Base-by-base conservation (phyloP, 768 basidiomycete genomes). In the Kwoniella botswanensis region DNA sequence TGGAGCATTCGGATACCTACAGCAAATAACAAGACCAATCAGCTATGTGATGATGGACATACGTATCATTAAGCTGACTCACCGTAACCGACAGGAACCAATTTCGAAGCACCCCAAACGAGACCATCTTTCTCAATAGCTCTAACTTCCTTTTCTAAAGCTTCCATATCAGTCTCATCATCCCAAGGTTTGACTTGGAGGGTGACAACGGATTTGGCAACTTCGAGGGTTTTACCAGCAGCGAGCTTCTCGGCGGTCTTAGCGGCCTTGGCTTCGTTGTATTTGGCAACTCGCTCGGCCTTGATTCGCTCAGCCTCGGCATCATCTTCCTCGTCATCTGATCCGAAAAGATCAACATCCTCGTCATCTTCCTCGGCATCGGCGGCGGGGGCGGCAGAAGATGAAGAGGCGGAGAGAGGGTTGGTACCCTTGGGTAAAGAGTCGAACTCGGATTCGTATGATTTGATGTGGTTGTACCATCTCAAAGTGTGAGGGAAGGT, bases 131-230 rank as follows among this genome's bases (percentile, higher is more conserved):
- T 86, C 84, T 92, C 88, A 78, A 98, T 90, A 22, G 93, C 90
- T 71, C 97, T 90, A 65, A 98, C 96, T 53, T 88, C 80, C 17
- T 86, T 84, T 85, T 98, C 96, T 77, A 98, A 87, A 62, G 86
- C 92, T 55, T 82, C 88, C 95, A 99, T 95, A 85, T 98, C 93
- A 62, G 97, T 99, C 87, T 97, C 94, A 82, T 98, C 96, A 84
- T 98, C 96, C 96, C 94, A 97, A 52, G 96, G 95, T 86, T 99
- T 99, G 73, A 99, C 94, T 76, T 98, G 96, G 77, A 98, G 86
- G 58, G 96, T 99, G 62, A 99, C 97, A 72, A 99, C 90, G 76
- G 97, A 98, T 94, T 98, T 84, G 70, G 82, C 84, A 60, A 83
- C 82, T 69, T 82, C 81, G 56, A 82, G 77, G 56, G 75, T 79